Conservation (phyloP, 805 yeast species). For the Kluyveromyces wickerhamii region DNA sequence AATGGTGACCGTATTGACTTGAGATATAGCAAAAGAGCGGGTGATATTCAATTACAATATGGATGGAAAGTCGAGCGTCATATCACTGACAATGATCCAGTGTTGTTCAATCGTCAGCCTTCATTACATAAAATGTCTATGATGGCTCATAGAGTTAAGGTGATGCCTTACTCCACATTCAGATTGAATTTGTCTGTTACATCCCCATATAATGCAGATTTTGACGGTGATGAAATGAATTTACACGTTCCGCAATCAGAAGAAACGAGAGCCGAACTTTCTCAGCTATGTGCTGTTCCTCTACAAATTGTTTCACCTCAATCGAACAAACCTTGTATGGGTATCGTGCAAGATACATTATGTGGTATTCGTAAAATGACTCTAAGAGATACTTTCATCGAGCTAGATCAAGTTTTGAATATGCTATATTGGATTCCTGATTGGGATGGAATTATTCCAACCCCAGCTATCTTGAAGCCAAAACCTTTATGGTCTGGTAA, state of each 20-base stretch:
- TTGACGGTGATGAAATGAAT: conserved; percentile 99
- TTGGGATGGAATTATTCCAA: conserved; percentile 98
- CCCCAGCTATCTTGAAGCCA: conserved; percentile 90
- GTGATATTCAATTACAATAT: conserved; percentile 94
- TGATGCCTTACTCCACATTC: conserved; percentile 97
- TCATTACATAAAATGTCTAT: conserved; percentile 98
- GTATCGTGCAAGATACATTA: conserved; percentile 97
- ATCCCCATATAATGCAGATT: conserved; percentile 99
- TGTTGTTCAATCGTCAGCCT: conserved; percentile 97
- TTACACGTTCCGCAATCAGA: conserved; percentile 98
- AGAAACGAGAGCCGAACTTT: conserved; percentile 93
- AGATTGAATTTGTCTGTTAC: conserved; percentile 94
- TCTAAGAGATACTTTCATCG: conserved; percentile 78
- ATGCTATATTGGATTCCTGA: conserved; percentile 95
- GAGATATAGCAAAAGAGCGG: conserved; percentile 95
- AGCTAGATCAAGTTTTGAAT: conserved; percentile 91
- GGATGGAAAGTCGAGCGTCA: conserved; percentile 99
- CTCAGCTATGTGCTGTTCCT: conserved; percentile 95
- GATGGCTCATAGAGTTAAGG: conserved; percentile 99
- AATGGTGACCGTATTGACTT: conserved; percentile 98
- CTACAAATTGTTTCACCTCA: conserved; percentile 97
- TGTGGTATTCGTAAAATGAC: conserved; percentile 98
- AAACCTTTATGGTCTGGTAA: conserved; percentile 98
- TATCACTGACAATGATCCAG: conserved; percentile 95
- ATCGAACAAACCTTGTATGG: conserved; percentile 98